Conservation (phyloP, 2,329 filamentous ascomycete species). For the Calycina marina region DNA sequence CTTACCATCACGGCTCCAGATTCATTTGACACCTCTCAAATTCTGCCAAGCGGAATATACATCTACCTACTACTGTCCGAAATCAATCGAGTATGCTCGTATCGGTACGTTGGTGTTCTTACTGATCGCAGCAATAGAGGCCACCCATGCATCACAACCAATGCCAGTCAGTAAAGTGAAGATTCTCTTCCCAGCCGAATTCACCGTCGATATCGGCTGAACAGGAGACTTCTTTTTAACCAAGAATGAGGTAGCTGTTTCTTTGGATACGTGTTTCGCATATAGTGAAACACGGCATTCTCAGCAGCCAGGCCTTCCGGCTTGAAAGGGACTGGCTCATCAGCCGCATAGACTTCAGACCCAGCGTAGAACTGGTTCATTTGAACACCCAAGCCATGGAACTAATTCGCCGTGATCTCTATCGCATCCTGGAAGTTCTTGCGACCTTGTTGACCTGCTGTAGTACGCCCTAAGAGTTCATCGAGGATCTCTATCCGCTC, state of each 20-base stretch:
- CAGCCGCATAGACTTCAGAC: conserved; percentile 28
- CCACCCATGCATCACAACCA: conserved; percentile 39
- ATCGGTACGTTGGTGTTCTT: conserved; percentile 31
- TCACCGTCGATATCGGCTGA: conserved; percentile 39
- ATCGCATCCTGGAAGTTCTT: conserved; percentile 28
- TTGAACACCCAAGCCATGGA: conserved; percentile 43
- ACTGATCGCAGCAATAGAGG: conserved; percentile 28
- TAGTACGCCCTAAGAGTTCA: conserved; percentile 26
- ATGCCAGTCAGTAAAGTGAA: conserved; percentile 39
- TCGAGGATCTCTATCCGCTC: conserved; percentile 25
- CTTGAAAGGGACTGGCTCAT: conserved; percentile 24
- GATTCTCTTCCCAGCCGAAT: conserved; percentile 39
- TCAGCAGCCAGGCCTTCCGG: conserved; percentile 28
- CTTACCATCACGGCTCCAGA: conserved; percentile 41
- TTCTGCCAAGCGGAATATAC: conserved; percentile 44
- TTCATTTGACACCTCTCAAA: conserved; percentile 40
- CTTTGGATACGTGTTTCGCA: conserved; percentile 46
- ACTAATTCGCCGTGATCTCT: too few species aligned
- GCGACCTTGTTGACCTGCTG: conserved; percentile 26
- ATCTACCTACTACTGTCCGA: conserved; percentile 44
- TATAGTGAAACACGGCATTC: conserved; percentile 28
- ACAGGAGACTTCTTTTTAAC: conserved; percentile 37
- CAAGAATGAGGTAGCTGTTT: conserved; percentile 46
- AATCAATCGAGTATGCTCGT: conserved; percentile 37
- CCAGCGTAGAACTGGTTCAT: conserved; percentile 43